Evolutionary conservation across 2,329 filamentous ascomycete species (phyloP).

Genomic region (Drechmeria coniospora): DNA sequence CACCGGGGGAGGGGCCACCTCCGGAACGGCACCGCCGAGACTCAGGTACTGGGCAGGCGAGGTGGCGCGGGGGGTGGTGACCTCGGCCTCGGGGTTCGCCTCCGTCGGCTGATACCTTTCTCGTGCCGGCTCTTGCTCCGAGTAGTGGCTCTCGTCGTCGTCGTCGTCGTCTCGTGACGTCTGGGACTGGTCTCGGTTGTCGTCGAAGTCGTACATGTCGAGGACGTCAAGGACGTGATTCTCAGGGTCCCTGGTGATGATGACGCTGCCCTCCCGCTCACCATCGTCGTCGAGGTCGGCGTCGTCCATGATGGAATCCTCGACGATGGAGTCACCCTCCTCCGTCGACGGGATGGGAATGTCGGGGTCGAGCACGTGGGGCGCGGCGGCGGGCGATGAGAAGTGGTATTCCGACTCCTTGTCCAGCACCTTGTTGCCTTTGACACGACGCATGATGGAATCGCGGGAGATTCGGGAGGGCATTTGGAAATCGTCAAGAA

Average conservation of each 20-base stretch:
- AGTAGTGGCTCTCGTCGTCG: slow-evolving; percentile 21
- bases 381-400: slow-evolving; percentile 44
- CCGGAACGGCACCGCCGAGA: slow-evolving; percentile 14
- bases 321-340: slow-evolving; percentile 43
- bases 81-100: slow-evolving; percentile 24
- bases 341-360: slow-evolving; percentile 81
- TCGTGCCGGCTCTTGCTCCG: slow-evolving; percentile 12
- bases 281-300: slow-evolving; percentile 27
- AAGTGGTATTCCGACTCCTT: slow-evolving; percentile 48
- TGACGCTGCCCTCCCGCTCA: slow-evolving; percentile 41
- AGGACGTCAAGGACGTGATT: slow-evolving; percentile 49
- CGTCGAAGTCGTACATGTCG: slow-evolving; percentile 52
- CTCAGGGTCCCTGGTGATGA: slow-evolving; percentile 52
- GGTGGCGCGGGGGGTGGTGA: slow-evolving; percentile 33
- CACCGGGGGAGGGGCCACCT: slow-evolving; percentile 14
- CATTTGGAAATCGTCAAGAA: slow-evolving; percentile 47
- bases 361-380: slow-evolving; percentile 57
- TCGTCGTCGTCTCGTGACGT: slow-evolving; percentile 38
- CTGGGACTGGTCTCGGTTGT: slow-evolving; percentile 32
- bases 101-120: slow-evolving; percentile 5
- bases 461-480: slow-evolving; percentile 79
- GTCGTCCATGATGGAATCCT: too few relatives aligned
- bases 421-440: slow-evolving; percentile 43
- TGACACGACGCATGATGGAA: slow-evolving; percentile 79
- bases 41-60: slow-evolving; percentile 7